Evolutionary conservation across 1,284 basidiomycete genomes (phyloP), one percentile per base, ranked within the genome.

Genomic region (Cerioporus squamosus): DNA sequence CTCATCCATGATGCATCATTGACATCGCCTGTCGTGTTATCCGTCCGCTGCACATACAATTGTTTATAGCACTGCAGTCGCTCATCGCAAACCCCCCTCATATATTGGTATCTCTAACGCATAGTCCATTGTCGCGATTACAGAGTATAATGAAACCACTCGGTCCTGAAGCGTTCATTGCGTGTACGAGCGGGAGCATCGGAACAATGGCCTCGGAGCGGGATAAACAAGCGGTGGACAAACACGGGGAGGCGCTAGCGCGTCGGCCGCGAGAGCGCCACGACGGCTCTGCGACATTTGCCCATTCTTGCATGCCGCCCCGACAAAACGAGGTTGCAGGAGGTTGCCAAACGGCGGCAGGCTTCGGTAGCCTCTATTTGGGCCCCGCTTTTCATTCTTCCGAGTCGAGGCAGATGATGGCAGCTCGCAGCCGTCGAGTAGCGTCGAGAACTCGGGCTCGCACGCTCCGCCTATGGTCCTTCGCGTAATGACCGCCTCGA

Each of bases 401-500:
- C 40, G 26, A 44, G 29, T 26, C 29, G 29, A n/a, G 36, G 18
- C 33, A 31, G 23, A 43, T 22, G 50, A 24, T 22, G 23, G 44
- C n/a, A 18, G 20, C 22, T 17, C 20, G 33, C 31, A 14, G 42
- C 39, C 23, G 29, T 24, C n/a, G 51, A 36, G 20, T 20, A 5
- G 24, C 9, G n/a, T 26, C 26, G 26, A 29, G 38, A 42, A 33
- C 17, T 48, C 42, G 51, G 24, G 44, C 15, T 31, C 56, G 44
- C 40, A 55, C 50, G 26, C 38, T 22, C 53, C 60, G 53, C 52
- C 29, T 45, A 43, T 49, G 42, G 47, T 36, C 22, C 38, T 18
- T 44, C 24, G 31, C 48, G 33, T 49, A 57, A 62, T 60, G 57
- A 63, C 65, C 29, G 67, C 65, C 67, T 67, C 67, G 65, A 66